Evolutionary conservation across 2,329 filamentous ascomycete genomes (phyloP), one percentile per base, ranked within the genome.

Genomic region (Fonsecaea nubica): DNA sequence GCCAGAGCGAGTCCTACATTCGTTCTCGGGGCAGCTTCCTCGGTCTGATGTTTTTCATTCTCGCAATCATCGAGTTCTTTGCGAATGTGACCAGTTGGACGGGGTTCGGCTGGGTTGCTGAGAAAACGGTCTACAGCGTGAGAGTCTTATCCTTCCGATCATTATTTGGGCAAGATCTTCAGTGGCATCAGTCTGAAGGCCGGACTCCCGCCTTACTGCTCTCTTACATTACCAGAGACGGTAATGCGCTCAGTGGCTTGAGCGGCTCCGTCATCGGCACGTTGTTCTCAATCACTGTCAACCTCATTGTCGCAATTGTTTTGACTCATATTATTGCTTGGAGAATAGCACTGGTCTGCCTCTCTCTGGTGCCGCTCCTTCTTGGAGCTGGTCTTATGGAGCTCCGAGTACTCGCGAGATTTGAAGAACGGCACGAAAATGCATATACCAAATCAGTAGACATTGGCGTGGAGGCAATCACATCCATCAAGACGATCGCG

Each of bases 261-360:
- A 91, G 65, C 50, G 69, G 69, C 35, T 71, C 69, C 3, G 58
- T 59, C 13, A 53, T 71, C 25, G 69, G 69, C 33, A 71, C 69
- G 5, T 58, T 71, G 5, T 66, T 71, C 53, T 71, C 69, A 8
- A 71, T 71, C 33, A 58, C 56, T 12, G 84, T 92, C 68, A 92
- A 90, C 75, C 86, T 92, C 33, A 69, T 92, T 18, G 86, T 85
- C 0, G 89, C 88, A 1, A 87, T 92, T 63, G 85, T 90, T 35
- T 75, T 92, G 12, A 87, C 90, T 0, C 89, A 90, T 68, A 86
- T 91, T 50, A 82, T 92, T 55, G 89, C 88, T 2, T 93, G 90
- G 90, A 90, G 87, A 74, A 91, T 93, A 67, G 90, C 90, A 0
- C 78, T 93, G 18, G 90, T 92, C 87, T 12, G 89, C 63, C 81